Evolutionary conservation across 257 asterid species (phyloP), one percentile per base, ranked within the genome.

Genomic region (Gentiana macrophylla): DNA sequence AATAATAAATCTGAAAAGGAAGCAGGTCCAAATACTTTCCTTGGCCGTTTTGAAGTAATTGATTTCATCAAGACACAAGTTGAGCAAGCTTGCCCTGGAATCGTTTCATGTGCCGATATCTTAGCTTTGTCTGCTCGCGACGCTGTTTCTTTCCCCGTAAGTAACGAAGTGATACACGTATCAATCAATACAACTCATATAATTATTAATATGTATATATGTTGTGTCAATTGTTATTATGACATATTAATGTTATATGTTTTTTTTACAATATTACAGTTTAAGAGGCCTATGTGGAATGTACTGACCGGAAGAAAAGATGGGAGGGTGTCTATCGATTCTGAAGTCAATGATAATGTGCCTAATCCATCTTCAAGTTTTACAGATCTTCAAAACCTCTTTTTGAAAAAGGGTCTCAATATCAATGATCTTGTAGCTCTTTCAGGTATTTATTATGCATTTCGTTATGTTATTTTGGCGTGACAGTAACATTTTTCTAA

Each of bases 241-340:
- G 24, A 24, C 24, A 24, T 24, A 24, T 24, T 24, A 24, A 24
- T 24, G 24, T 24, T 24, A 24, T 24, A 24, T 24, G 24, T 24
- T 24, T 24, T 24, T 24, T 47, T 8, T 60, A 10, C 46, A 24
- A 24, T 24, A 24, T 12, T 3, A 5, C 32, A 48, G 10, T 46
- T 11, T 34, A 56, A 38, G 5, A 95, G 95, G 52, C 94, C 94
- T 24, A 62, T 37, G 12, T 89, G 94, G 97, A 3, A 12, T 41
- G 95, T 89, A 8, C 85, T 84, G 0, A 67, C 79, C 62, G 97
- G 97, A 24, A 62, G 97, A 65, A 74, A 85, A 60, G 95, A 85
- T 63, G 94, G 94, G 43, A 77, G 60, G 44, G 82, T 74, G 33
- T 86, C 97, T 2, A 59, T 4, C 8, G 24, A 76, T 6, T 56